Conservation (phyloP, 331 rosid genomes). For the Cucumis variabilis region DNA sequence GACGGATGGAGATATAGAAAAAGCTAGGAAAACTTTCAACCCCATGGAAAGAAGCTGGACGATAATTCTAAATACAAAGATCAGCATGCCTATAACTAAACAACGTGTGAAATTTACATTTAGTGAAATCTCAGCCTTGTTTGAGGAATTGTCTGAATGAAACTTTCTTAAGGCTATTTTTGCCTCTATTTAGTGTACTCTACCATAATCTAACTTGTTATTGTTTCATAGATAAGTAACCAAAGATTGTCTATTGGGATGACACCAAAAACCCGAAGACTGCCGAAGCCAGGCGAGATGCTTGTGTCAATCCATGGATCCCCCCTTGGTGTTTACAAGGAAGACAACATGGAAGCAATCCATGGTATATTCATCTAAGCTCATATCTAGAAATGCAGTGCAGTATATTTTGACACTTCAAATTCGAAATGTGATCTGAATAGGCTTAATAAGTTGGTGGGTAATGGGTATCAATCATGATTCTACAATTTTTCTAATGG, state of each 20-base stretch:
- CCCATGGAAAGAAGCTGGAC: background rate
- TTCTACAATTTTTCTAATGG: constrained; percentile 35
- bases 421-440: background rate
- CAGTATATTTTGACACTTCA: background rate
- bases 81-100: background rate
- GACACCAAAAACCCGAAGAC: constrained; percentile 81
- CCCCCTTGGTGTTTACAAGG: constrained; percentile 88
- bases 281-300: constrained; percentile 93
- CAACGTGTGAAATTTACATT: background rate
- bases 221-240: constrained; percentile 56
- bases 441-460: constrained; percentile 1
- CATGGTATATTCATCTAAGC: constrained; percentile 49
- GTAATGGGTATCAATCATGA: background rate
- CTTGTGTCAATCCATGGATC: constrained; percentile 91
- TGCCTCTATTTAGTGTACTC: background rate
- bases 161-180: background rate
- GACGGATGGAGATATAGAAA: background rate
- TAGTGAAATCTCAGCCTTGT: background rate
- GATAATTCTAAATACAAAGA: background rate
- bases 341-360: constrained; percentile 92
- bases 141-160: background rate
- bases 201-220: background rate
- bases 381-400: background rate
- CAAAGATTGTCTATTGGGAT: constrained; percentile 86
- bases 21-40: background rate